Conservation (phyloP, 305 asterid species). For the Ruellia speciosa region DNA sequence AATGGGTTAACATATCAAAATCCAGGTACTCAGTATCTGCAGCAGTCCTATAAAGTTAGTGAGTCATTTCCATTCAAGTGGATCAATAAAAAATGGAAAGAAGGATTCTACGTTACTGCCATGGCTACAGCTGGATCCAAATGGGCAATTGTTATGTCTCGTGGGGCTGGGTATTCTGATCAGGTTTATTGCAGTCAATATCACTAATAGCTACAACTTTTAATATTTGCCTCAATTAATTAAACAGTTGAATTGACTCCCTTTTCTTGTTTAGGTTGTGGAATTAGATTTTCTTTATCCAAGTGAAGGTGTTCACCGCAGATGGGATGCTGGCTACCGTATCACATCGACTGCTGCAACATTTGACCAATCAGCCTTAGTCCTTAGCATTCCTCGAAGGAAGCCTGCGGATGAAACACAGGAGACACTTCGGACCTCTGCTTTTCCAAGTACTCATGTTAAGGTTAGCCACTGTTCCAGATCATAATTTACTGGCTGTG, state of each 20-base stretch:
- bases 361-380: constrained; percentile 54
- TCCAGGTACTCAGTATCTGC: constrained; percentile 44
- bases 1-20: constrained; percentile 12
- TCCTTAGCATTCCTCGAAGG: constrained; percentile 59
- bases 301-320: constrained; percentile 63
- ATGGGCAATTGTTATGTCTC: constrained; percentile 55
- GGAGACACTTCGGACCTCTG: constrained; percentile 45
- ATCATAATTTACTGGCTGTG: neutral
- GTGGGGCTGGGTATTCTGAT: constrained; percentile 51
- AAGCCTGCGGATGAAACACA: constrained; percentile 46
- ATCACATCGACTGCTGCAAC: constrained; percentile 70
- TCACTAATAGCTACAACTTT: neutral
- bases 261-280: constrained; percentile 43
- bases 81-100: constrained; percentile 57
- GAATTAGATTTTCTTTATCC: constrained; percentile 69
- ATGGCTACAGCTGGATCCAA: constrained; percentile 52
- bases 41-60: constrained; percentile 55
- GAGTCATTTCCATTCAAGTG: constrained; percentile 59
- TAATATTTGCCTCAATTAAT: neutral
- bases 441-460: constrained; percentile 35
- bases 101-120: constrained; percentile 48
- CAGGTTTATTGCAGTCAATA: constrained; percentile 29
- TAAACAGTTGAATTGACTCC: neutral
- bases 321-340: constrained; percentile 69
- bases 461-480: neutral